Conservation (phyloP, 1,284 basidiomycete genomes). For the Boletellus deceptivus region DNA sequence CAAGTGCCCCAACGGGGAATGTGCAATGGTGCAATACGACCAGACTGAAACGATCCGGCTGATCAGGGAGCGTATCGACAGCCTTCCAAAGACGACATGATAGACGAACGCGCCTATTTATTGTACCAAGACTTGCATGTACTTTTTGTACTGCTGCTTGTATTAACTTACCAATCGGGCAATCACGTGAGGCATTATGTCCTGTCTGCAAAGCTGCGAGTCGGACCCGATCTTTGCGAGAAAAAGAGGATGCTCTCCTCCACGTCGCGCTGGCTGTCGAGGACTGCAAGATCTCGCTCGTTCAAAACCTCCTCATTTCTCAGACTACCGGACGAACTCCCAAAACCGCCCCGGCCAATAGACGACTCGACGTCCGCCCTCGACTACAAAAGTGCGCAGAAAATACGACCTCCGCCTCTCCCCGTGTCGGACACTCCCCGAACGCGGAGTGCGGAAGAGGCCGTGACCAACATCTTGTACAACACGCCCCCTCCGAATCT, state of each 20-base stretch:
- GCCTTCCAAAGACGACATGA: constrained; percentile 41
- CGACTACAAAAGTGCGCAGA: constrained; percentile 85
- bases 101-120: too few species aligned
- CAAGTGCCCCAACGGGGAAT: constrained; percentile 44
- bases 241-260: constrained; percentile 13
- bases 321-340: constrained; percentile 25
- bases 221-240: not conserved
- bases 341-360: constrained; percentile 65
- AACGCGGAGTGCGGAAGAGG: constrained; percentile 84
- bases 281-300: constrained; percentile 14
- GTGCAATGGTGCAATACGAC: constrained; percentile 54
- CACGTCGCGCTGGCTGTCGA: constrained; percentile 19
- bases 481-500: constrained; percentile 92
- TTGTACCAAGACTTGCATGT: too few species aligned
- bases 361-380: constrained; percentile 92
- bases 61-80: constrained; percentile 52
- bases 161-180: constrained; percentile 5
- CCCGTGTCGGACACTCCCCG: constrained; percentile 75
- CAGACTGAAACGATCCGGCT: constrained; percentile 51
- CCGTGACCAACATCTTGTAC: constrained; percentile 93
- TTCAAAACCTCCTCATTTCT: constrained; percentile 17
- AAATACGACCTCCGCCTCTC: constrained; percentile 70
- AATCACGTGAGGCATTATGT: constrained; percentile 6
- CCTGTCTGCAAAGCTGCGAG: too few species aligned
- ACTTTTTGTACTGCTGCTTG: not conserved